Evolutionary conservation across 1,139 yeast genomes (phyloP).

Genomic region (Yamadazyma taylorii): DNA sequence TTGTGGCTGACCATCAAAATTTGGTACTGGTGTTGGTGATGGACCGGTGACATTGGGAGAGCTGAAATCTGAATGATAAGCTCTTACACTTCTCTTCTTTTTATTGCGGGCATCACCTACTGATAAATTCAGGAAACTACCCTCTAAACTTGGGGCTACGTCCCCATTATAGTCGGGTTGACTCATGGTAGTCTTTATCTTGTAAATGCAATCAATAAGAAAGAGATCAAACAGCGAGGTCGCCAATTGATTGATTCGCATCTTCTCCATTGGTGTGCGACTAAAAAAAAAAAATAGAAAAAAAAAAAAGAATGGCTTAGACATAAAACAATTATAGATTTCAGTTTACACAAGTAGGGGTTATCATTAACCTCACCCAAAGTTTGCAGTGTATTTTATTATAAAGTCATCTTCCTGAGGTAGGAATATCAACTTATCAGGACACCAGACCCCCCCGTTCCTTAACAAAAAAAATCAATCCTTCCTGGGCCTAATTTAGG

Average conservation of each 20-base stretch:
- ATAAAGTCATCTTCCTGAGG: too few relatives aligned
- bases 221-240: neutral
- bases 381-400: too few relatives aligned
- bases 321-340: too few relatives aligned
- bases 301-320: too few relatives aligned
- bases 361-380: too few relatives aligned
- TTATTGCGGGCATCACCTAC: slow-evolving; percentile 1
- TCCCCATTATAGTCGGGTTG: neutral
- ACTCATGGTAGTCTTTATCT: neutral
- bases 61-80: slow-evolving; percentile 32
- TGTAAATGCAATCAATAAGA: neutral
- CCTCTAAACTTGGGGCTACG: neutral
- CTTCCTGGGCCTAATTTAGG: too few relatives aligned
- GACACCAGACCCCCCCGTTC: too few relatives aligned
- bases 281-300: neutral
- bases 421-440: too few relatives aligned
- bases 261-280: neutral
- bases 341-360: too few relatives aligned
- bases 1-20: neutral
- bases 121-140: slow-evolving; percentile 5
- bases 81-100: slow-evolving; percentile 47
- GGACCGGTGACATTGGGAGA: slow-evolving; percentile 1
- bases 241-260: neutral
- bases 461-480: too few relatives aligned
- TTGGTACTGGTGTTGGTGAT: slow-evolving; percentile 9